phyloP scores from a whole-genome alignment of 2,329 filamentous ascomycete genomes.

The Tympanopsis confertula region DNA sequence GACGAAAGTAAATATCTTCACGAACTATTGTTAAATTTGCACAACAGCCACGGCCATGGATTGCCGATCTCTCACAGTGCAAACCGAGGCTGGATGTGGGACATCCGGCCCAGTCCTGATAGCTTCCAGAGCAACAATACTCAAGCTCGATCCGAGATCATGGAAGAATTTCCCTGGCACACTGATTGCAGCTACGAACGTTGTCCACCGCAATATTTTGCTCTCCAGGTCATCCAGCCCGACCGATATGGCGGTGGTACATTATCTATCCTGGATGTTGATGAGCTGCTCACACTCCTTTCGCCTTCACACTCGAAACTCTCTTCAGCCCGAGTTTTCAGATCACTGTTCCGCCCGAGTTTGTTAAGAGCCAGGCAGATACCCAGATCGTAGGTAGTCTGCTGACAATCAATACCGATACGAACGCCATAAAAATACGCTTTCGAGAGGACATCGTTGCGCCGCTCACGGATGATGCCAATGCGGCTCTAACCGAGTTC shows the following conservation, averaged over 20 bases:
- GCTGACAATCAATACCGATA: background rate
- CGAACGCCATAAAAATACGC: slow-evolving; percentile 3
- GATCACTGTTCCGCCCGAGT: slow-evolving; percentile 16
- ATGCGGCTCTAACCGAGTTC: slow-evolving; percentile 14
- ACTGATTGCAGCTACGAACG: slow-evolving; percentile 14
- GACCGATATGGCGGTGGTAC: slow-evolving; percentile 11
- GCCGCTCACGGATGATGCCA: slow-evolving; percentile 12
- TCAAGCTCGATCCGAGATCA: slow-evolving; percentile 12
- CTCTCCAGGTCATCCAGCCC: slow-evolving; percentile 12
- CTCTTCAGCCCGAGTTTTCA: slow-evolving; percentile 9
- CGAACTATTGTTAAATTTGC: background rate
- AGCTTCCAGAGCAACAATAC: slow-evolving; percentile 2
- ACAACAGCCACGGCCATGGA: slow-evolving; percentile 6
- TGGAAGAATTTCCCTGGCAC: slow-evolving; percentile 16
- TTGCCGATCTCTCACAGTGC: slow-evolving; percentile 11
- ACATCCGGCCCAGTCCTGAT: slow-evolving; percentile 11
- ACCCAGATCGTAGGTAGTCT: background rate
- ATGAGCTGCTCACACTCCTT: slow-evolving; percentile 7
- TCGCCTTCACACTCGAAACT: slow-evolving; percentile 4
- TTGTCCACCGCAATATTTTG: slow-evolving; percentile 13
- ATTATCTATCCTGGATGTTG: slow-evolving; percentile 9
- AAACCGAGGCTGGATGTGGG: slow-evolving; percentile 13
- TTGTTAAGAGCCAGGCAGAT: slow-evolving; percentile 12
- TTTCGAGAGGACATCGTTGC: slow-evolving; percentile 17
- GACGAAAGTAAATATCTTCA: background rate